Conservation (phyloP, 75 land plant species). For the Pinus tabuliformis region DNA sequence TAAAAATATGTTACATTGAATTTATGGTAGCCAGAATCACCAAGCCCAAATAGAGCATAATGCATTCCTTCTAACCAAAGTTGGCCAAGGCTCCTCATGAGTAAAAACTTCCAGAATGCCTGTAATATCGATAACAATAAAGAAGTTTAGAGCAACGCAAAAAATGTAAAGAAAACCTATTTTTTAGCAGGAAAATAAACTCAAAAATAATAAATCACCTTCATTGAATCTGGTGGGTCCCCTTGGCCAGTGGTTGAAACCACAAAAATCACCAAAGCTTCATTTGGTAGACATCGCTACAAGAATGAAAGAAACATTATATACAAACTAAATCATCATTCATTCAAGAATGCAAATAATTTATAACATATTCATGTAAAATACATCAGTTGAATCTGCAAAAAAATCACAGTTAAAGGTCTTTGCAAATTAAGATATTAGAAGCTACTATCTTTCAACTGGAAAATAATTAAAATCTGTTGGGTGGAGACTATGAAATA, state of each 20-base stretch:
- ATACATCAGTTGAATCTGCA: neutral
- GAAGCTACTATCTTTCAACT: too few species aligned
- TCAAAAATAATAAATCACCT: conserved; percentile 33
- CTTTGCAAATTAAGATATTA: neutral
- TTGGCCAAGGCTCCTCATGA: conserved; percentile 56
- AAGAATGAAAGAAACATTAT: neutral
- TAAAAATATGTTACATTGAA: conserved; percentile 60
- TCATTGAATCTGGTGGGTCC: conserved; percentile 88
- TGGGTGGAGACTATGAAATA: too few species aligned
- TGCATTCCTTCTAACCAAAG: conserved; percentile 62
- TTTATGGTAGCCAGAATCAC: conserved; percentile 96
- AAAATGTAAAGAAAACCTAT: neutral
- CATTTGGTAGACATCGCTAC: conserved; percentile 53
- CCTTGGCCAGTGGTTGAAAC: conserved; percentile 98
- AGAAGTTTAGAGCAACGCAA: neutral
- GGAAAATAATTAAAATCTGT: too few species aligned
- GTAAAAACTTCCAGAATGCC: conserved; percentile 88
- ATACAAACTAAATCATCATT: neutral
- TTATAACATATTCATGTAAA: neutral
- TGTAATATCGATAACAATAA: conserved; percentile 13
- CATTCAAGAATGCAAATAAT: neutral
- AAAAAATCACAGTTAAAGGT: neutral
- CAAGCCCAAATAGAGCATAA: conserved; percentile 93
- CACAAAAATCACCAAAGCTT: conserved; percentile 62
- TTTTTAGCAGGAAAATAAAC: neutral